These are phyloP conservation scores for Talaromyces amestolkiae DNA, from an alignment of 2,329 filamentous ascomycete species.

Conservation along the genomic window DNA sequence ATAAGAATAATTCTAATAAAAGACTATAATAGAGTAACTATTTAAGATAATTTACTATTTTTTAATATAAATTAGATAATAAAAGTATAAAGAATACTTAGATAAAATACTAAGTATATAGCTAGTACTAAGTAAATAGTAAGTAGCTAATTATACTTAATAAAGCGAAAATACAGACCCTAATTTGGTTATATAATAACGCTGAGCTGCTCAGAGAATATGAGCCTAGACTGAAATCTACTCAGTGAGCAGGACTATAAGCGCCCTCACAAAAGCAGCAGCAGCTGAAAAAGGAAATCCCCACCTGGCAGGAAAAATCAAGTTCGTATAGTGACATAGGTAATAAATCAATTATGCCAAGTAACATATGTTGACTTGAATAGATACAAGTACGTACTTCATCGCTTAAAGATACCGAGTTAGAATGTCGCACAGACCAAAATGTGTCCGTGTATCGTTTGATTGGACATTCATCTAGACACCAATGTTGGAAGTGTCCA, in stretches of 20 bases:
- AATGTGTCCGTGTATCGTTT: not conserved
- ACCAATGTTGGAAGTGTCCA: not conserved
- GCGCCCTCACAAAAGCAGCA: constrained; percentile 9
- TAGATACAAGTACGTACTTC: not conserved
- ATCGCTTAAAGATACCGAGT: not conserved
- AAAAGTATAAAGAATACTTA: not conserved
- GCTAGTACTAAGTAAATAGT: not conserved
- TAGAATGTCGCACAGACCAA: not conserved
- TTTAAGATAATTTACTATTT: too few species aligned
- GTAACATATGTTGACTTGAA: too few species aligned
- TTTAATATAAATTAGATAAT: too few species aligned
- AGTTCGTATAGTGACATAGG: not conserved
- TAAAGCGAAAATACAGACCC: not conserved
- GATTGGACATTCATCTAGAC: not conserved
- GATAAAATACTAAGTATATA: not conserved
- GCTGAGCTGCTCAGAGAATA: not conserved
- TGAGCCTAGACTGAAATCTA: constrained; percentile 13
- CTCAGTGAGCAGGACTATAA: not conserved
- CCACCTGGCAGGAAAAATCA: constrained; percentile 4
- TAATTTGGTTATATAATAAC: not conserved
- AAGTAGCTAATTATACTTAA: not conserved
- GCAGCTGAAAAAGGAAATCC: constrained; percentile 10
- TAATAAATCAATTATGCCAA: too few species aligned
- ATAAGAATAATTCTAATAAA: too few species aligned
- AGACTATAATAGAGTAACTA: too few species aligned